These are phyloP conservation scores for Penicillium manginii DNA, from an alignment of 495 filamentous ascomycete species.

Conservation along the genomic window DNA sequence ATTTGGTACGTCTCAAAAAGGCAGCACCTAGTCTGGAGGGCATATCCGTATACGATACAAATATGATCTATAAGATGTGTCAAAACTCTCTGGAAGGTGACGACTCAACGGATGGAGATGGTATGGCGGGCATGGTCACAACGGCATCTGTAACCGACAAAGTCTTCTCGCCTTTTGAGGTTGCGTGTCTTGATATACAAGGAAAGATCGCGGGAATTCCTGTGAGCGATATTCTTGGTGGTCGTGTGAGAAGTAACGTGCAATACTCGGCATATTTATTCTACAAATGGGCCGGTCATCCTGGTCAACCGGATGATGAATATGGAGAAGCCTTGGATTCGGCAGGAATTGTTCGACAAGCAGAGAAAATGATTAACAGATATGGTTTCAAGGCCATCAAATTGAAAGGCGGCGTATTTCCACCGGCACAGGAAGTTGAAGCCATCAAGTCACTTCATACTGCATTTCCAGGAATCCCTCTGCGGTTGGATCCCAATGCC, in stretches of 20 bases:
- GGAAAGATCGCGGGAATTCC: not conserved
- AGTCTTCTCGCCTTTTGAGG: constrained; percentile 4
- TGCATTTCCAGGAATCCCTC: not conserved
- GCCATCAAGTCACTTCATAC: constrained; percentile 6
- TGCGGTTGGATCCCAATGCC: constrained; percentile 8
- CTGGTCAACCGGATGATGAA: constrained; percentile 5
- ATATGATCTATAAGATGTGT: not conserved
- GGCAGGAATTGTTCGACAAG: not conserved
- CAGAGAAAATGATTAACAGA: not conserved
- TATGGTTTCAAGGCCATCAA: constrained; percentile 7
- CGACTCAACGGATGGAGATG: not conserved
- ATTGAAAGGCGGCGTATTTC: constrained; percentile 4
- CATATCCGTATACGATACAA: constrained; percentile 3
- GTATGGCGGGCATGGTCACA: constrained; percentile 7
- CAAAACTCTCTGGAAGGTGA: not conserved
- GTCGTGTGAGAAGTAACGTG: constrained; percentile 1
- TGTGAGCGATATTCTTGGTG: constrained; percentile 1
- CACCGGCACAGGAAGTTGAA: constrained; percentile 4
- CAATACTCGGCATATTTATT: constrained; percentile 10
- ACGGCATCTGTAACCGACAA: constrained; percentile 7
- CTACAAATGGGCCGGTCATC: constrained; percentile 6
- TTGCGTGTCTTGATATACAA: constrained; percentile 2
- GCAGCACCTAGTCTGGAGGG: not conserved
- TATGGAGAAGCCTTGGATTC: constrained; percentile 6
- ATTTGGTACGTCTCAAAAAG: not conserved